phyloP scores from a whole-genome alignment of 1,284 basidiomycete genomes.

The Cutaneotrichosporon mucoides region DNA sequence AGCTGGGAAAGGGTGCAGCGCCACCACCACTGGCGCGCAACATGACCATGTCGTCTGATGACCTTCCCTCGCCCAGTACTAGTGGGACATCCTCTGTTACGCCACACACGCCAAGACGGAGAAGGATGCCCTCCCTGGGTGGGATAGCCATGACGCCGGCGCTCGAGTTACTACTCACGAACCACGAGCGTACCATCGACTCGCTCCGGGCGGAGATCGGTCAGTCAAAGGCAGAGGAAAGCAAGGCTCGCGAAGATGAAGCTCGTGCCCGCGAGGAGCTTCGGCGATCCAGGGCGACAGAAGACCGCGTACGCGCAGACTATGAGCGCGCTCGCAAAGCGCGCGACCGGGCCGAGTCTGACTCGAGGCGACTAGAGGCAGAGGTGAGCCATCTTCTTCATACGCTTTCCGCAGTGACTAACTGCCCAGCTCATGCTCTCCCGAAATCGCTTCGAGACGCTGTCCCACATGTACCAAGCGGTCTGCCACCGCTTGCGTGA shows the following conservation, averaged over 20 bases:
- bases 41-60: conserved; percentile 12
- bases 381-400: conserved; percentile 28
- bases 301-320: conserved; percentile 33
- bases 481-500: conserved; percentile 18
- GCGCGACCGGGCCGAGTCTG: conserved; percentile 22
- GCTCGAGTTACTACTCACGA: conserved; percentile 28
- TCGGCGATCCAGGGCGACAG: conserved; percentile 21
- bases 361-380: conserved; percentile 31
- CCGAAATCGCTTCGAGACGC: conserved; percentile 15
- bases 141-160: conserved; percentile 23
- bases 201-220: conserved; percentile 41
- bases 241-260: conserved; percentile 38
- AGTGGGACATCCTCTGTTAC: conserved; percentile 5
- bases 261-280: conserved; percentile 30
- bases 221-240: conserved; percentile 38
- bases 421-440: conserved; percentile 15
- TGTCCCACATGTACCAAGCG: conserved; percentile 20
- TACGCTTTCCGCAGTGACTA: not conserved
- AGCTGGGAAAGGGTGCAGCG: not conserved
- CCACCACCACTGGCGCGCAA: conserved; percentile 1
- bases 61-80: not conserved
- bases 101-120: conserved; percentile 14
- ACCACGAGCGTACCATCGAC: conserved; percentile 40
- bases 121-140: conserved; percentile 20
- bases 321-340: conserved; percentile 27